These are phyloP conservation scores for Boletus fagicola DNA, from an alignment of 768 basidiomycete genomes.

Conservation along the genomic window DNA sequence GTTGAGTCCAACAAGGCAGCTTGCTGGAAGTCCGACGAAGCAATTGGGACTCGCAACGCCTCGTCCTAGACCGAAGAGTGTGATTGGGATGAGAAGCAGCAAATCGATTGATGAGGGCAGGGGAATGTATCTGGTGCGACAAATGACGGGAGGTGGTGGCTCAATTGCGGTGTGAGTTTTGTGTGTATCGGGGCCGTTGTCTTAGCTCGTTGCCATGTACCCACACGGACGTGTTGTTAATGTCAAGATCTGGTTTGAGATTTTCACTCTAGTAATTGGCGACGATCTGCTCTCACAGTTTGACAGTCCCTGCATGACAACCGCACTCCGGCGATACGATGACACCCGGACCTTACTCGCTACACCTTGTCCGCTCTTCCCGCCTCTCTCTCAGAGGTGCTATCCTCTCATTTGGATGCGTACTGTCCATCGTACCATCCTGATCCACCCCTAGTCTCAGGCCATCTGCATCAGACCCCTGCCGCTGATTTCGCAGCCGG, in stretches of 20 bases:
- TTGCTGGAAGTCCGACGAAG: conserved; percentile 68
- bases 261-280: conserved; percentile 1
- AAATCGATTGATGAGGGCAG: conserved; percentile 67
- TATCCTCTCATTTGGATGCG: neutral
- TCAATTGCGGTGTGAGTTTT: conserved; percentile 24
- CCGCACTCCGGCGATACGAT: neutral
- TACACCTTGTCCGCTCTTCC: neutral
- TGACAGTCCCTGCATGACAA: conserved; percentile 11
- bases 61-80: conserved; percentile 73
- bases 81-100: conserved; percentile 63
- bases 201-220: conserved; percentile 14
- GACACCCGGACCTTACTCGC: neutral
- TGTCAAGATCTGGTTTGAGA: conserved; percentile 14
- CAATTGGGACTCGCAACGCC: conserved; percentile 45
- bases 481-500: conserved; percentile 9
- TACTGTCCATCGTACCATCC: neutral
- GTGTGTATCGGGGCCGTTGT: neutral
- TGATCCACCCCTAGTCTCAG: neutral
- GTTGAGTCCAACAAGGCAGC: conserved; percentile 64
- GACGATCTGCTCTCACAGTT: neutral
- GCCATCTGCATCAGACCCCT: conserved; percentile 6
- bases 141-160: conserved; percentile 62
- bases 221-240: conserved; percentile 8
- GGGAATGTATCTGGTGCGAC: conserved; percentile 71
- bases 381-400: neutral